Evolutionary conservation across 2,329 filamentous ascomycete species (phyloP).

Genomic region (Colletotrichum phormii): DNA sequence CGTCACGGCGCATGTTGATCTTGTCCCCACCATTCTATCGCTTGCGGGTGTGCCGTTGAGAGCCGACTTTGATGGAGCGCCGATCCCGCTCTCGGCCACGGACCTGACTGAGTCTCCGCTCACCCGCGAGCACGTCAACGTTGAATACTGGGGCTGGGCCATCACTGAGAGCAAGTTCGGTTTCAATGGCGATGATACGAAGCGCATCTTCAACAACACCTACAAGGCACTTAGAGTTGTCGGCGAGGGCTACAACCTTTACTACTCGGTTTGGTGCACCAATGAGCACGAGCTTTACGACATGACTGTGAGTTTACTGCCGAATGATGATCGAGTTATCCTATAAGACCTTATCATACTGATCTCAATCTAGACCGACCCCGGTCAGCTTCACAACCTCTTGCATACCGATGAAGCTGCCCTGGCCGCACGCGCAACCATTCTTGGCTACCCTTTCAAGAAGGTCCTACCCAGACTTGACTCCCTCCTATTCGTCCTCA

Average conservation of each 20-base stretch:
- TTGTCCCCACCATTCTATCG: conserved; percentile 65
- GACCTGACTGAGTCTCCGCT: conserved; percentile 37
- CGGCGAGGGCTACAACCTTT: conserved; percentile 60
- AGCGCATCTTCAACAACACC: conserved; percentile 56
- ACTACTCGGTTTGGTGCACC: conserved; percentile 68
- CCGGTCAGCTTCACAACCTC: conserved; percentile 54
- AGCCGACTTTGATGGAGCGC: conserved; percentile 62
- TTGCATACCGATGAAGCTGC: conserved; percentile 37
- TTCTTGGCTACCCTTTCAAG: conserved; percentile 49
- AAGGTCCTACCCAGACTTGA: conserved; percentile 66
- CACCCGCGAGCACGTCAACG: conserved; percentile 59
- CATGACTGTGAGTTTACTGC: conserved; percentile 54
- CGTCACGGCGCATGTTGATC: conserved; percentile 64
- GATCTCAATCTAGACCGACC: conserved; percentile 55
- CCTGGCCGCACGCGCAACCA: conserved; percentile 12
- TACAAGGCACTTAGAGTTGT: conserved; percentile 65
- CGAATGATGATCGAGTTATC: too few species aligned
- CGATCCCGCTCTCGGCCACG: conserved; percentile 52
- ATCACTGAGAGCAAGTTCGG: conserved; percentile 44
- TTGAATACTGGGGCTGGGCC: conserved; percentile 64
- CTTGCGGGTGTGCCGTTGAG: conserved; percentile 48
- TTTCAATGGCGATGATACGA: conserved; percentile 38
- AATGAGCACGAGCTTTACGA: conserved; percentile 62
- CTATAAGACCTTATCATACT: too few species aligned
- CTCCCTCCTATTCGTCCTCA: conserved; percentile 68